A percentile compares a stretch with the other conserved stretches of the same genome.
phyloP scores from a whole-genome alignment of 2,329 filamentous ascomycete genomes.

The Thielaviopsis populi region DNA sequence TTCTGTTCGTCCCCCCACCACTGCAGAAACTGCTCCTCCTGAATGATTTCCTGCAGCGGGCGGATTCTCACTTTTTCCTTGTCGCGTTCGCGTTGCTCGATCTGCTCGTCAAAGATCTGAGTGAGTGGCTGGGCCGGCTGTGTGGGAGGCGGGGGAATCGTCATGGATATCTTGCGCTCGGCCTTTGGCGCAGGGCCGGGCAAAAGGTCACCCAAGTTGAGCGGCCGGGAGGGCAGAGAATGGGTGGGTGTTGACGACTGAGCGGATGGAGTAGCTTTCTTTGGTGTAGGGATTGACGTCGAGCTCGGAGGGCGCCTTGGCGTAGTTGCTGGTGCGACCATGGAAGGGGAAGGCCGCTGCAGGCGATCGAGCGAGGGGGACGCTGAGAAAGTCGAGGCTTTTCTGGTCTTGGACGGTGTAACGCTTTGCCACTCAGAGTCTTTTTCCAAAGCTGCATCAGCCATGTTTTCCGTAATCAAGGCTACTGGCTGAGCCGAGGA shows the following conservation, averaged over 20 bases:
- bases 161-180: slow-evolving; percentile 48
- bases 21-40: slow-evolving; percentile 91
- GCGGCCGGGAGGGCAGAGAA: slow-evolving; percentile 4
- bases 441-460: slow-evolving; percentile 7
- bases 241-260: not conserved
- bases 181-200: slow-evolving; percentile 33
- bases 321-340: not conserved
- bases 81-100: slow-evolving; percentile 54
- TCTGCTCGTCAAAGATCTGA: slow-evolving; percentile 80
- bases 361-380: slow-evolving; percentile 1
- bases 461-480: slow-evolving; percentile 14
- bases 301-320: not conserved
- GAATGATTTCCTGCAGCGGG: slow-evolving; percentile 84
- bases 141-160: slow-evolving; percentile 11
- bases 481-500: not conserved
- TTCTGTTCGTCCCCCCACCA: slow-evolving; percentile 87
- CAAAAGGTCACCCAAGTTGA: slow-evolving; percentile 12
- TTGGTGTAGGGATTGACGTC: not conserved
- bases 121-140: slow-evolving; percentile 42
- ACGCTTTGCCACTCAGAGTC: slow-evolving; percentile 15
- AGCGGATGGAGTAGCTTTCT: not conserved
- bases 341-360: not conserved
- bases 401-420: not conserved
- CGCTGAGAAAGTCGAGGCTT: not conserved
- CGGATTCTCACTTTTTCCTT: slow-evolving; percentile 74